Evolutionary conservation across 805 yeast species (phyloP), one percentile per base, ranked within the genome.

Genomic region (Metschnikowia matae): DNA sequence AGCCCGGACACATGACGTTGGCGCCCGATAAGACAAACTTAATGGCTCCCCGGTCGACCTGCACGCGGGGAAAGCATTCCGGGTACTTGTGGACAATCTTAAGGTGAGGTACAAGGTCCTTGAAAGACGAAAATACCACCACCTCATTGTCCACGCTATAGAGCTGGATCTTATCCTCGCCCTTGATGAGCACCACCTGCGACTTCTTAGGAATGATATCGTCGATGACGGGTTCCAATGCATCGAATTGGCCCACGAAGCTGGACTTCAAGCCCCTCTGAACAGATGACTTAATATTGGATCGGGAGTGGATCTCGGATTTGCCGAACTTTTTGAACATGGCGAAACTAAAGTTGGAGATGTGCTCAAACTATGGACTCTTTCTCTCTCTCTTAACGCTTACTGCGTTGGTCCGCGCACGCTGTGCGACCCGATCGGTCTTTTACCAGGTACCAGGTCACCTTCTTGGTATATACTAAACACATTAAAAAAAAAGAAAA

Each of bases 11-110:
- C 98, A 91, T 91, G 62, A 91, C 87, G 63, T 91, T 91, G 29
- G 97, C 97, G 50, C 97, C 98, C 3, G 96, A 85, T n/a, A 91
- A 72, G 23, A 91, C 94, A 63, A 91, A 91, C 68, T 91, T 91
- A 66, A 91, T 91, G 46, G 98, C 98, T 51, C 98, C 98, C 65
- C 97, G 79, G 62, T 91, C 98, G 11, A 92, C 97, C 63, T 84
- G 87, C 40, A 91, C 95, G 34, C 80, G 71, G 20, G 97, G 97
- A 71, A 91, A 91, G 35, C 84, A 81, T 8, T 79, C 76, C 4
- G 97, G 96, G 63, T 85, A 88, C 66, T 82, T 82, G 69, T 89
- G 96, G 31, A 89, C 89, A 15, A 85, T 66, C 58, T 76, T 80
- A 56, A 92, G 74, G 33, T 88, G 70, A 14, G 97, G 97, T 49